These are phyloP conservation scores for Parietaria judaica DNA, from an alignment of 306 rosid genomes.

Conservation along the genomic window DNA sequence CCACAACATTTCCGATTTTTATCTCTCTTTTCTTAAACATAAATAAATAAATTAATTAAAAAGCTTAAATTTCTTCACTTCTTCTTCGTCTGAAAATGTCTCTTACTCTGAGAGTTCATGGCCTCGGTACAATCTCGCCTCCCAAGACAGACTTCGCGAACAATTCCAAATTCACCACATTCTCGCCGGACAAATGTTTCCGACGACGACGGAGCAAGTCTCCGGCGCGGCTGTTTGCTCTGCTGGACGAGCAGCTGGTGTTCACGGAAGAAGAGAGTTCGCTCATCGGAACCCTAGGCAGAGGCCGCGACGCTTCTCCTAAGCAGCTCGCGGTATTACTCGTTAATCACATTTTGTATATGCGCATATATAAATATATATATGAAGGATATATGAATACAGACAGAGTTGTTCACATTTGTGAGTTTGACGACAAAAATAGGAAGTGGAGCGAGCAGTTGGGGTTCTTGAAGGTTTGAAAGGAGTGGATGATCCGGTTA, in stretches of 20 bases:
- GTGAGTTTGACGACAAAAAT: constrained; percentile 1
- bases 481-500: constrained; percentile 81
- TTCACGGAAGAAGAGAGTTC: constrained; percentile 52
- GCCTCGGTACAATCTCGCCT: constrained; percentile 7
- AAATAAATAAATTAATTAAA: too few species aligned
- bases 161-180: constrained; percentile 13
- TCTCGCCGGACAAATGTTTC: not conserved
- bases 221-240: constrained; percentile 21
- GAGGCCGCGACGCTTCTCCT: constrained; percentile 85
- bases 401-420: not conserved
- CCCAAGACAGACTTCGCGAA: constrained; percentile 12
- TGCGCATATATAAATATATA: too few species aligned
- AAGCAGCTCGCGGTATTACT: constrained; percentile 51
- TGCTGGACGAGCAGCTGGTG: constrained; percentile 33
- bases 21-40: not conserved
- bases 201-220: constrained; percentile 9
- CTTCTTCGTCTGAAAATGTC: constrained; percentile 15
- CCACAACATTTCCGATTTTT: not conserved
- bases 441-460: constrained; percentile 73
- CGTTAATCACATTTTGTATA: not conserved
- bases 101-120: constrained; percentile 15
- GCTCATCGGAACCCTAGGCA: constrained; percentile 82
- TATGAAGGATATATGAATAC: constrained; percentile 8
- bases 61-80: not conserved
- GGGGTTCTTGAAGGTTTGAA: constrained; percentile 48